Evolutionary conservation across 257 asterid species (phyloP).

Genomic region (Osmanthus fragrans): DNA sequence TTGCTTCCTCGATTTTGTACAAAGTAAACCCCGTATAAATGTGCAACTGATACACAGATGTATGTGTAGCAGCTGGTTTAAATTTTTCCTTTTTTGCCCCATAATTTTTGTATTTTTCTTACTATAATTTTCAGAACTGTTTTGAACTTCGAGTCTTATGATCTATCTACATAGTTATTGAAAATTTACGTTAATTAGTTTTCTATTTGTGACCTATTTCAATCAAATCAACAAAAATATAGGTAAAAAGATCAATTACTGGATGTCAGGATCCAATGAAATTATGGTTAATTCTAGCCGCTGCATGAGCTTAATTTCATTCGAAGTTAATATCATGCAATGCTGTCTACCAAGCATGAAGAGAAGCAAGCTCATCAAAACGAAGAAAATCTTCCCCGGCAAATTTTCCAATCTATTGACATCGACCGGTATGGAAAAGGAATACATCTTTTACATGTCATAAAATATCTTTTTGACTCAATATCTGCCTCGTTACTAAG

Average conservation of each 20-base stretch:
- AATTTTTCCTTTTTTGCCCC: background rate
- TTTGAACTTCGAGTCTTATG: too few relatives aligned
- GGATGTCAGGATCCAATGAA: too few relatives aligned
- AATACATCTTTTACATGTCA: background rate
- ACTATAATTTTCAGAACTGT: background rate
- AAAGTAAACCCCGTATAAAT: background rate
- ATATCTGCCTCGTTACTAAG: background rate
- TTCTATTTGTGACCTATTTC: too few relatives aligned
- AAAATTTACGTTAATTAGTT: too few relatives aligned
- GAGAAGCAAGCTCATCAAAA: background rate
- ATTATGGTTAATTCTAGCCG: too few relatives aligned
- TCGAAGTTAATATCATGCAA: background rate
- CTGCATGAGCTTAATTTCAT: too few relatives aligned
- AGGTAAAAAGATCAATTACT: too few relatives aligned
- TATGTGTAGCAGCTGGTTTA: background rate
- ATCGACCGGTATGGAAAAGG: background rate
- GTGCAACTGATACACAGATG: background rate
- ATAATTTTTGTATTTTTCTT: background rate
- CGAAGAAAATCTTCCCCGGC: background rate
- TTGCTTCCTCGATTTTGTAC: conserved; percentile 22
- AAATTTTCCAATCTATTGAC: background rate
- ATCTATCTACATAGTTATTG: too few relatives aligned
- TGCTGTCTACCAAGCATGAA: background rate
- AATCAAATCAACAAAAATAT: too few relatives aligned
- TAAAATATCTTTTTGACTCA: background rate